These are phyloP conservation scores for Malassezia nana DNA, from an alignment of 1,284 basidiomycete species.

Conservation along the genomic window DNA sequence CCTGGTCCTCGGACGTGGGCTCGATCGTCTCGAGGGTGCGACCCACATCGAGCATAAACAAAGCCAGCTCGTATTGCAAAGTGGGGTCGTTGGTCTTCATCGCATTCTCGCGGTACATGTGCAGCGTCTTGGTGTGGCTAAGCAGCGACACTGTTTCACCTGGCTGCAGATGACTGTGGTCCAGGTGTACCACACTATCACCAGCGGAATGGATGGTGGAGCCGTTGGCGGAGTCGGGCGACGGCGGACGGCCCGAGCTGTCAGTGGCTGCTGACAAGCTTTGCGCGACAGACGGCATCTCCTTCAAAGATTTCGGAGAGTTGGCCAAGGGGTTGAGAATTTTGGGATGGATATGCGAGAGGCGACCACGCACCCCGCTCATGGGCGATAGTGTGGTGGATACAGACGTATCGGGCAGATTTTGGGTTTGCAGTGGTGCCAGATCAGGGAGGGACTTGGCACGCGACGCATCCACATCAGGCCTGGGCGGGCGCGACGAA, in stretches of 20 bases:
- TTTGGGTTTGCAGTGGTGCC: not conserved
- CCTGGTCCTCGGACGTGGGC: not conserved
- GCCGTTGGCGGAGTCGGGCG: constrained; percentile 12
- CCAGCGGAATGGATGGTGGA: not conserved
- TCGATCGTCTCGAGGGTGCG: constrained; percentile 39
- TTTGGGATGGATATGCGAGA: constrained; percentile 6
- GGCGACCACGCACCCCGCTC: not conserved
- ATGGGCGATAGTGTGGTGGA: not conserved
- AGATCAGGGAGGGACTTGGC: not conserved
- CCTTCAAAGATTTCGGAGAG: not conserved
- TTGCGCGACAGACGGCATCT: not conserved
- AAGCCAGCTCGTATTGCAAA: constrained; percentile 92
- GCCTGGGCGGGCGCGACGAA: not conserved
- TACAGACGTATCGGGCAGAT: not conserved
- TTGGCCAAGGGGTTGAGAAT: constrained; percentile 1
- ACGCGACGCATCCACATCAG: not conserved
- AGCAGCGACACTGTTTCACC: constrained; percentile 84
- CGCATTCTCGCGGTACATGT: constrained; percentile 90
- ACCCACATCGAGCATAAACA: constrained; percentile 88
- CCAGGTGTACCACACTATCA: constrained; percentile 55
- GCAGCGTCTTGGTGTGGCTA: constrained; percentile 86
- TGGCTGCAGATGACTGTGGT: constrained; percentile 85
- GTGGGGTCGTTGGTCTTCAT: constrained; percentile 98
- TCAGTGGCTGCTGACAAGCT: constrained; percentile 32
- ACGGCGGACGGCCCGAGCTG: constrained; percentile 29